phyloP scores from a whole-genome alignment of 805 yeast species.

The Pichia insulana region DNA sequence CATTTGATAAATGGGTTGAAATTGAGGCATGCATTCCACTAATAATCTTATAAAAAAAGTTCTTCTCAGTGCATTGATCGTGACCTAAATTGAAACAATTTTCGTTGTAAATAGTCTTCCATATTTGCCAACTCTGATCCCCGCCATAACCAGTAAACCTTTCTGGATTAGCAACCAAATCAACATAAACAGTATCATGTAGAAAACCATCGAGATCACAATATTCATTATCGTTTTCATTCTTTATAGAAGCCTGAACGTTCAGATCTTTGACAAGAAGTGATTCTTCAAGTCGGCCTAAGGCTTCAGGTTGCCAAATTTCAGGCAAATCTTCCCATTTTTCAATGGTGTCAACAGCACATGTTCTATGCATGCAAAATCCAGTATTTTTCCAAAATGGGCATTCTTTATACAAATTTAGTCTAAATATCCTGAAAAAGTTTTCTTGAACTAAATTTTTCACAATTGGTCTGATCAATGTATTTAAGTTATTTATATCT shows the following conservation, averaged over 20 bases:
- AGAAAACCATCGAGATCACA: conserved; percentile 54
- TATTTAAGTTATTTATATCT: conserved; percentile 45
- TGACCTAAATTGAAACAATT: conserved; percentile 56
- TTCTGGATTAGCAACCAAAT: conserved; percentile 84
- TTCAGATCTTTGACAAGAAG: conserved; percentile 27
- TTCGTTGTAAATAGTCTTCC: conserved; percentile 88
- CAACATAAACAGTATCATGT: conserved; percentile 73
- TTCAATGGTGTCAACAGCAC: conserved; percentile 81
- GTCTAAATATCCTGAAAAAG: conserved; percentile 80
- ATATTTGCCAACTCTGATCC: conserved; percentile 79
- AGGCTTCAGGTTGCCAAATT: conserved; percentile 62
- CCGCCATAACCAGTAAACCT: conserved; percentile 96
- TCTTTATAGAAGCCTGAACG: conserved; percentile 19
- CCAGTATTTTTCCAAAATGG: conserved; percentile 81
- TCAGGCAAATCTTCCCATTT: conserved; percentile 66
- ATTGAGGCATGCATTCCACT: conserved; percentile 95
- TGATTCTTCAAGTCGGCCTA: conserved; percentile 43
- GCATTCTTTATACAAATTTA: conserved; percentile 75
- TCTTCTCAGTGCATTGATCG: conserved; percentile 73
- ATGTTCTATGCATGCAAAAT: conserved; percentile 76
- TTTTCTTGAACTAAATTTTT: conserved; percentile 55
- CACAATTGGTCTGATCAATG: conserved; percentile 46
- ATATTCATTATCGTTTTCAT: conserved; percentile 37
- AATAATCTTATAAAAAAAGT: conserved; percentile 75
- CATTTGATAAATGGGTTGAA: conserved; percentile 85